Evolutionary conservation across 2,329 filamentous ascomycete species (phyloP), one percentile per base, ranked within the genome.

Genomic region (Epichloe aotearoae): DNA sequence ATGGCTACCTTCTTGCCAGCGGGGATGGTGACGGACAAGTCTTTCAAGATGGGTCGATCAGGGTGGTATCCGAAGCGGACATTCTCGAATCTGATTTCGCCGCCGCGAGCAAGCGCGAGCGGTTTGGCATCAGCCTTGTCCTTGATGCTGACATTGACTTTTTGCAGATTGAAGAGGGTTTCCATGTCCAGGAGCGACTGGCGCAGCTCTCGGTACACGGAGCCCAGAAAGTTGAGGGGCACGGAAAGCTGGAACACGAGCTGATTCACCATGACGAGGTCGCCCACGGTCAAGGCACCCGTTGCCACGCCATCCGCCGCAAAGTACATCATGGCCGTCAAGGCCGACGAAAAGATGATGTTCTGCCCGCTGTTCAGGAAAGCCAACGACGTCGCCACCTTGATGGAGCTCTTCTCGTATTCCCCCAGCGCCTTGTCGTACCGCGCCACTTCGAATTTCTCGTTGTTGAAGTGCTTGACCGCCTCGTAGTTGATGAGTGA

Each of bases 401-500:
- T 97, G 73, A 98, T 97, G 15, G 89, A 95, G 52, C 89, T 90
- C 65, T 85, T 85, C 66, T 98, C 88, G 65, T 98, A 98, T 53
- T 84, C 78, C 56, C 56, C 77, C 23, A 98, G 73, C 0, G 93
- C 89, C 59, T 83, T 80, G 67, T 97, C 90, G 65, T 98, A 98
- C 41, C 93, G 81, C 34, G 79, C 77, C 42, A 95, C 88, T 70
- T 98, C 93, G 57, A 89, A 97, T 57, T 86, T 88, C 64, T 98
- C 94, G 62, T 98, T 98, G 73, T 98, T 98, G 72, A 97, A 98
- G 71, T 97, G 95, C 69, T 98, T 98, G 63, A 98, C 93, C 14
- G 94, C 91, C 68, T 98, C 93, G 62, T 96, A 98, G 71, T 98
- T 98, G 73, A 98, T 95, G 47, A 98, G 73, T 1, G 90, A 95